These are phyloP conservation scores for Posidonia oceanica DNA, from an alignment of 116 monocot species.

Conservation along the genomic window DNA sequence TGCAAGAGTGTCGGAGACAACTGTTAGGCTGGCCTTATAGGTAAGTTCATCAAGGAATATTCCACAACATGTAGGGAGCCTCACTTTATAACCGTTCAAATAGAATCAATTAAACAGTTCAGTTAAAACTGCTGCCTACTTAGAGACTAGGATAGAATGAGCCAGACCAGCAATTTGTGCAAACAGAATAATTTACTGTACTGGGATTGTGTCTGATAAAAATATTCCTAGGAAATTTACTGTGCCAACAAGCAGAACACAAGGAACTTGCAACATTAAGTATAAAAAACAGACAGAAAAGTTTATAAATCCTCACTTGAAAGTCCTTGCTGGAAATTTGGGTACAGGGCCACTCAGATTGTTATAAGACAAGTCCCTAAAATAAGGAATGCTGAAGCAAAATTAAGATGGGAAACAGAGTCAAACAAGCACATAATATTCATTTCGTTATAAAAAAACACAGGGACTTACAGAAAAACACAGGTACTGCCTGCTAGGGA, in stretches of 20 bases:
- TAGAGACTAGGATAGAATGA: background rate
- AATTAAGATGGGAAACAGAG: background rate
- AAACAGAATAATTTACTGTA: conserved; percentile 3
- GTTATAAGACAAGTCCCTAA: conserved; percentile 52
- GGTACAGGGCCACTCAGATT: conserved; percentile 46
- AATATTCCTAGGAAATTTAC: background rate
- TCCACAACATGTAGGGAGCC: too few species aligned
- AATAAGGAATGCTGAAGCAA: background rate
- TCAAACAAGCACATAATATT: background rate
- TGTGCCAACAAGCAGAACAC: background rate
- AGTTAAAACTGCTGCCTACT: too few species aligned
- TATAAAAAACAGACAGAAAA: background rate
- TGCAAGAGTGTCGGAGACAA: too few species aligned
- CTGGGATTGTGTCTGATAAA: background rate
- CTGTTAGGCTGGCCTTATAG: too few species aligned
- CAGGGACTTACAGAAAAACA: conserved; percentile 35
- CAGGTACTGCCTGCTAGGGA: conserved; percentile 17
- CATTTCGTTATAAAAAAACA: background rate
- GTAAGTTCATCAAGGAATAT: too few species aligned
- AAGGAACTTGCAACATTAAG: too few species aligned
- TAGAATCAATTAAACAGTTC: too few species aligned
- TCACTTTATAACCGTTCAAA: too few species aligned
- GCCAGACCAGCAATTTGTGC: background rate
- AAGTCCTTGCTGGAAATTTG: conserved; percentile 29
- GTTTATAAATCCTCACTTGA: conserved; percentile 26